Evolutionary conservation across 441 rosid genomes (phyloP).

Genomic region (Cnidoscolus chayamansa): DNA sequence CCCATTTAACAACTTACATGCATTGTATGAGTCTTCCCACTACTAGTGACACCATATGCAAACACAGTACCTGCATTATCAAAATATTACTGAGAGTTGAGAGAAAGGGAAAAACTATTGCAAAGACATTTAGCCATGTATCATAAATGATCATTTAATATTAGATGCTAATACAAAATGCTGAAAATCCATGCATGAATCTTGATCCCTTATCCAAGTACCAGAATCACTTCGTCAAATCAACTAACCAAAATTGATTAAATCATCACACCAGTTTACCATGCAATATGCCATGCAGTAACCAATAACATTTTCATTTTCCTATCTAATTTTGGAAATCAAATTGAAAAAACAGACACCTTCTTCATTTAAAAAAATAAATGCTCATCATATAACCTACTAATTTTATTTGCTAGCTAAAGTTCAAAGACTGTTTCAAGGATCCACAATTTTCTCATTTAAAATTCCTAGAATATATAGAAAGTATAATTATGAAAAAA

Average conservation of each 20-base stretch:
- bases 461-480: neutral
- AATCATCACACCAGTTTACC: neutral
- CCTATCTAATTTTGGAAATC: neutral
- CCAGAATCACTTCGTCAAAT: neutral
- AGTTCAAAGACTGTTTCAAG: conserved; percentile 2
- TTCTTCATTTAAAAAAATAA: neutral
- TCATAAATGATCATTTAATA: neutral
- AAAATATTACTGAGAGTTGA: neutral
- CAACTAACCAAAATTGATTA: neutral
- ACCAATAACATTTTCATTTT: neutral
- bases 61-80: conserved; percentile 65
- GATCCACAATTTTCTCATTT: neutral
- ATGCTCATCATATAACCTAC: neutral
- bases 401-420: conserved; percentile 2
- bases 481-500: neutral
- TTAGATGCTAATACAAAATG: neutral
- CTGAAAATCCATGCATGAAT: neutral
- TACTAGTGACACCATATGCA: conserved; percentile 88
- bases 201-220: neutral
- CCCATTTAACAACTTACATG: conserved; percentile 53
- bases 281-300: conserved; percentile 1
- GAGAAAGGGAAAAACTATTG: neutral
- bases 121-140: neutral
- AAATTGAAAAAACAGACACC: neutral
- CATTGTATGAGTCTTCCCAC: conserved; percentile 88